phyloP scores from a whole-genome alignment of 2,329 filamentous ascomycete genomes.

The Ascochyta lentis region DNA sequence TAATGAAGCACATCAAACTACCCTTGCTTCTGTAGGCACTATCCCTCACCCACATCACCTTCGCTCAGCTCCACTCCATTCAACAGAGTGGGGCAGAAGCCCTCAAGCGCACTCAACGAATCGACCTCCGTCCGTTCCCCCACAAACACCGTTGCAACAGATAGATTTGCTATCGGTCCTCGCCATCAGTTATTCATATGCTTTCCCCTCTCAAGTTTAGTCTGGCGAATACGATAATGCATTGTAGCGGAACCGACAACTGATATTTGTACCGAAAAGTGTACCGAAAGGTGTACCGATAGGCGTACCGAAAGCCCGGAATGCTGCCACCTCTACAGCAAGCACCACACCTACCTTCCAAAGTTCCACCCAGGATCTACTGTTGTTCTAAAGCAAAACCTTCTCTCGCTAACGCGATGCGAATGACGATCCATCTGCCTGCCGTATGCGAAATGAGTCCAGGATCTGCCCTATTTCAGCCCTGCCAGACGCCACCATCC shows the following conservation, averaged over 20 bases:
- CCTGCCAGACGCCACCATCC: constrained; percentile 14
- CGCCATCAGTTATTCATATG: not conserved
- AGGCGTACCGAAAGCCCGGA: not conserved
- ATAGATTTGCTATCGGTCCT: constrained; percentile 8
- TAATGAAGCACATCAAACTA: not conserved
- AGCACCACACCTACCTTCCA: not conserved
- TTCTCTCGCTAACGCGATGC: constrained; percentile 14
- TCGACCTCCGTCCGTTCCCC: constrained; percentile 8
- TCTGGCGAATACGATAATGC: not conserved
- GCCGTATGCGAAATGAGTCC: constrained; percentile 29
- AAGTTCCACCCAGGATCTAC: not conserved
- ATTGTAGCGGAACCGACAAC: not conserved
- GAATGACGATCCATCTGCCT: constrained; percentile 22
- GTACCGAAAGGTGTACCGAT: too few species aligned
- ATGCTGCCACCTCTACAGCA: not conserved
- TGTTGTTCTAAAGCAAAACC: constrained; percentile 7
- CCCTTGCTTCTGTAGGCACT: not conserved
- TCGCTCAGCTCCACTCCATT: not conserved
- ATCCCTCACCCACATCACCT: not conserved
- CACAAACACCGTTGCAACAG: constrained; percentile 7
- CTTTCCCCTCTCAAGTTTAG: not conserved
- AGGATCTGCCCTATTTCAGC: constrained; percentile 29
- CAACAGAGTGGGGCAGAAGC: constrained; percentile 2
- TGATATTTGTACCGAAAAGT: not conserved
- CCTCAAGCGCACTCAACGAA: not conserved